These are phyloP conservation scores for Solanum okadae DNA, from an alignment of 257 asterid genomes.

Conservation along the genomic window DNA sequence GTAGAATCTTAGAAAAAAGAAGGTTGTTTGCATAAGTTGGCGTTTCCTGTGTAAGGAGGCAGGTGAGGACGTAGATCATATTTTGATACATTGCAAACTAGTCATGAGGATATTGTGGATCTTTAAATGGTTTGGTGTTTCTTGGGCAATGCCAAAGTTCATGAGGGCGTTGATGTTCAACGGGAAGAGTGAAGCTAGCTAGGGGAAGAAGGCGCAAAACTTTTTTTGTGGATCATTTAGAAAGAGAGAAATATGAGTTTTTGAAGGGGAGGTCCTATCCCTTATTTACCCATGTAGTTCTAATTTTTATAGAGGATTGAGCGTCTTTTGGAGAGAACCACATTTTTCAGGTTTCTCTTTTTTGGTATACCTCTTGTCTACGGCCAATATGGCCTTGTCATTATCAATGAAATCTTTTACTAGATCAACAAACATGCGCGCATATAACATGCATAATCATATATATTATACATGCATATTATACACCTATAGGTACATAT, in stretches of 20 bases:
- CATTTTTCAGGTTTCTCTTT: not conserved
- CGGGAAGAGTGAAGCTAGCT: not conserved
- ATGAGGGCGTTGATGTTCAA: not conserved
- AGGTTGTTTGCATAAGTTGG: not conserved
- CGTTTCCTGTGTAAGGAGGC: not conserved
- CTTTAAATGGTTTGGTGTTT: not conserved
- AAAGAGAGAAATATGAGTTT: not conserved
- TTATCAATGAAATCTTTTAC: not conserved
- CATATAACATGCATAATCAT: not conserved
- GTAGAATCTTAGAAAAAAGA: not conserved
- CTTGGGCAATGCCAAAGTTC: not conserved
- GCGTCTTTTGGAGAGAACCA: not conserved
- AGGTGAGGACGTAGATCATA: not conserved
- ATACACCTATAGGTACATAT: not conserved
- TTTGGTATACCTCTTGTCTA: not conserved
- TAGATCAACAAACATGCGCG: not conserved
- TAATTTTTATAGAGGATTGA: not conserved
- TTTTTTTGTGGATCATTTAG: not conserved
- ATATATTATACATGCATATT: not conserved
- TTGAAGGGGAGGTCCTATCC: not conserved
- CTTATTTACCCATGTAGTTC: not conserved
- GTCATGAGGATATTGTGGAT: not conserved
- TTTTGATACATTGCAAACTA: not conserved
- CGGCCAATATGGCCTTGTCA: not conserved
- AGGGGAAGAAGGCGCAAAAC: not conserved